phyloP scores from a whole-genome alignment of 306 rosid species.

The Begonia masoniana region DNA sequence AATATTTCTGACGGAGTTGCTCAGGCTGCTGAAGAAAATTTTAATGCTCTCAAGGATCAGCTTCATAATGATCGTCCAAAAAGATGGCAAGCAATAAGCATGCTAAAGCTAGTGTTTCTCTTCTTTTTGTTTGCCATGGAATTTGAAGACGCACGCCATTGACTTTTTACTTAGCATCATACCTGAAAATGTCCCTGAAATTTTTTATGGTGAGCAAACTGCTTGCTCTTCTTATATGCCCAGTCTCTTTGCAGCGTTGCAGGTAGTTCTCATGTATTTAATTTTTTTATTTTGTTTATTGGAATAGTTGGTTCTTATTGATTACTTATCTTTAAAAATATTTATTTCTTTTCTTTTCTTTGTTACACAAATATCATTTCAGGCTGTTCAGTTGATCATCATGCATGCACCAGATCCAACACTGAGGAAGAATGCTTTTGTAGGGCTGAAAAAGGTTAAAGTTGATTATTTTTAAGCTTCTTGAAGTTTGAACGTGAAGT shows the following conservation, averaged over 20 bases:
- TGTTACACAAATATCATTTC: constrained; percentile 20
- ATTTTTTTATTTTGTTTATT: neutral
- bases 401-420: constrained; percentile 48
- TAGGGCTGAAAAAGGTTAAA: constrained; percentile 54
- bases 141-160: constrained; percentile 51
- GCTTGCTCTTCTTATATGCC: constrained; percentile 47
- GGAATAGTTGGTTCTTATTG: neutral
- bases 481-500: constrained; percentile 3
- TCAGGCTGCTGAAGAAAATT: constrained; percentile 37
- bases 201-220: constrained; percentile 16
- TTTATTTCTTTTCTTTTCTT: constrained; percentile 1
- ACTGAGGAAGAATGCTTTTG: constrained; percentile 49
- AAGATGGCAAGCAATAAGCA: constrained; percentile 89
- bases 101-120: constrained; percentile 50
- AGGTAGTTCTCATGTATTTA: constrained; percentile 29
- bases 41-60: constrained; percentile 37
- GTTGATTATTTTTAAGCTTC: constrained; percentile 6
- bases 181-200: constrained; percentile 23
- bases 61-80: constrained; percentile 38
- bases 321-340: neutral
- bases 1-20: constrained; percentile 41
- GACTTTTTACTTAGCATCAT: constrained; percentile 57
- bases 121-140: constrained; percentile 56
- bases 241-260: constrained; percentile 50
- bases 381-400: constrained; percentile 74